Evolutionary conservation across 129 eudicot genomes (phyloP), one percentile per base, ranked within the genome.

Genomic region (Mikania micrantha): DNA sequence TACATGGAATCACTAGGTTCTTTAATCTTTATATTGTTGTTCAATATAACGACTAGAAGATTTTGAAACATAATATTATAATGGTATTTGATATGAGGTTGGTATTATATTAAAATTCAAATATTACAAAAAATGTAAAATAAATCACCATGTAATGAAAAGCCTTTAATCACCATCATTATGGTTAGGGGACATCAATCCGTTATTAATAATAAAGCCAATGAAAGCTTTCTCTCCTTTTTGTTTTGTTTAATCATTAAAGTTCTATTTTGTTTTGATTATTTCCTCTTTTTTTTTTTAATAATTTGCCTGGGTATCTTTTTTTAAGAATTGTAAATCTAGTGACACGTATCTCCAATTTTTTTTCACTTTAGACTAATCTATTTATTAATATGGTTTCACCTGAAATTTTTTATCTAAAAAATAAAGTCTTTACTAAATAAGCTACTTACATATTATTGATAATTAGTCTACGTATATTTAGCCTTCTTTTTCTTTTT

Each of bases 121-220:
- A 10, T 4, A 13, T 38, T 19, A n/a, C 5, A 35, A 50, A 52
- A n/a, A 5, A 15, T 12, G 27, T 50, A 2, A 49, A 5, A 54
- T 5, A 63, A 32, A 17, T 8, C 39, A 49, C 49, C 61, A 38
- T 62, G 39, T 32, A 72, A 72, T 21, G 40, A 34, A 72, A 73
- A 52, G 47, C 77, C 36, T 36, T 17, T 65, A 53, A 73, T 73
- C 71, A 73, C 27, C 63, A 73, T 73, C 77, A 73, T 39, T 36
- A 49, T 11, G 57, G 44, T 52, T 50, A 63, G n/a, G 65, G 57
- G 22, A 73, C 77, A 64, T 73, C 64, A 50, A 12, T 25, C 39
- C 42, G 40, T 48, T 40, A 32, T 72, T 50, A 34, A 61, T 48
- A 61, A 50, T 63, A 42, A 63, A 22, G 78, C 20, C 13, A 20